phyloP scores from a whole-genome alignment of 2,329 filamentous ascomycete species.

The Alternaria rosae region DNA sequence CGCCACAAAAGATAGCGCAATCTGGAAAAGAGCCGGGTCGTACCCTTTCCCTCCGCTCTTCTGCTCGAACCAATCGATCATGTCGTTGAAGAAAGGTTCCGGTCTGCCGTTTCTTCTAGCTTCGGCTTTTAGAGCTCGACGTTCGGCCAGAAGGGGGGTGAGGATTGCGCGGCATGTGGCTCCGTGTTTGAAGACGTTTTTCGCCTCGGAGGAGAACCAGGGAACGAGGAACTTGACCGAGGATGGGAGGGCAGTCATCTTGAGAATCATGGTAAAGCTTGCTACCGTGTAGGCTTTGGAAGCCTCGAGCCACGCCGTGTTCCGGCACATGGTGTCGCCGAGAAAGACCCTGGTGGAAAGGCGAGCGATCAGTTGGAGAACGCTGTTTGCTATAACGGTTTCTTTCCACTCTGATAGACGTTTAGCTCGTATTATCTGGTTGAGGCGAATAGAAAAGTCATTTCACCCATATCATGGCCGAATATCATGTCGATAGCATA shows the following conservation, averaged over 20 bases:
- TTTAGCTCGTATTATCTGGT: not conserved
- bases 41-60: not conserved
- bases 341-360: constrained; percentile 36
- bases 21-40: not conserved
- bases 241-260: not conserved
- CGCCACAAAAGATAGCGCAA: not conserved
- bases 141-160: not conserved
- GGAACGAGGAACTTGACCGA: not conserved
- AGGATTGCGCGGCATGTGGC: not conserved
- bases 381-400: not conserved
- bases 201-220: not conserved
- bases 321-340: constrained; percentile 47
- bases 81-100: not conserved
- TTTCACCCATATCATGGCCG: not conserved
- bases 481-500: not conserved
- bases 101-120: not conserved
- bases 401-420: not conserved
- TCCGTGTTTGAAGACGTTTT: not conserved
- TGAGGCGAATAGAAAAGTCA: not conserved
- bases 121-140: not conserved
- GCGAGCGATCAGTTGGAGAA: not conserved
- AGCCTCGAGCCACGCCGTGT: constrained; percentile 50
- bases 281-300: constrained; percentile 41
- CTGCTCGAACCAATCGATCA: not conserved
- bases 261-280: not conserved